phyloP scores from a whole-genome alignment of 345 rosid genomes.

The Populus alba region DNA sequence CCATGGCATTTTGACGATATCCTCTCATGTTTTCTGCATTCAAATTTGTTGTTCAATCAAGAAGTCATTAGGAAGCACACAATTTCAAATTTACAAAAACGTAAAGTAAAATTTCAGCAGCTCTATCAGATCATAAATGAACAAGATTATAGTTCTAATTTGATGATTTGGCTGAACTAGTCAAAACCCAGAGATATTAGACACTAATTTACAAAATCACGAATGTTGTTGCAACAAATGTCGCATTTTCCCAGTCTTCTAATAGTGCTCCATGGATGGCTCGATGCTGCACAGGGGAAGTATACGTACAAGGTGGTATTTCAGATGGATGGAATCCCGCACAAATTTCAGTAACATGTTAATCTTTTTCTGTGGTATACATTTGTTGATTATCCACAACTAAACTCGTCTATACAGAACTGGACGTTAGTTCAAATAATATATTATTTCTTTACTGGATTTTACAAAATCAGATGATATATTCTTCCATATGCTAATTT shows the following conservation, averaged over 20 bases:
- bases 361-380: background rate
- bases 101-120: background rate
- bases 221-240: background rate
- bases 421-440: background rate
- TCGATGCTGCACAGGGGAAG: background rate
- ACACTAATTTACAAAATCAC: background rate
- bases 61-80: background rate
- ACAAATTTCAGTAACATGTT: background rate
- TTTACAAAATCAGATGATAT: background rate
- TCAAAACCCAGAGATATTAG: background rate
- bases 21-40: constrained; percentile 18
- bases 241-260: background rate
- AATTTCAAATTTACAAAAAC: background rate
- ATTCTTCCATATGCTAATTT: background rate
- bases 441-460: background rate
- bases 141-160: background rate
- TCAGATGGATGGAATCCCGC: background rate
- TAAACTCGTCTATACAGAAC: background rate
- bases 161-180: background rate
- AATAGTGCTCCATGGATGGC: background rate
- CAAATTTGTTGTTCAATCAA: background rate
- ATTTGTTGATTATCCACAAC: background rate
- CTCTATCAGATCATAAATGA: background rate
- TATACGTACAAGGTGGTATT: background rate
- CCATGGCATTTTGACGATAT: constrained; percentile 66